Evolutionary conservation across 257 asterid species (phyloP), one percentile per base, ranked within the genome.

Genomic region (Solanum habrochaites): DNA sequence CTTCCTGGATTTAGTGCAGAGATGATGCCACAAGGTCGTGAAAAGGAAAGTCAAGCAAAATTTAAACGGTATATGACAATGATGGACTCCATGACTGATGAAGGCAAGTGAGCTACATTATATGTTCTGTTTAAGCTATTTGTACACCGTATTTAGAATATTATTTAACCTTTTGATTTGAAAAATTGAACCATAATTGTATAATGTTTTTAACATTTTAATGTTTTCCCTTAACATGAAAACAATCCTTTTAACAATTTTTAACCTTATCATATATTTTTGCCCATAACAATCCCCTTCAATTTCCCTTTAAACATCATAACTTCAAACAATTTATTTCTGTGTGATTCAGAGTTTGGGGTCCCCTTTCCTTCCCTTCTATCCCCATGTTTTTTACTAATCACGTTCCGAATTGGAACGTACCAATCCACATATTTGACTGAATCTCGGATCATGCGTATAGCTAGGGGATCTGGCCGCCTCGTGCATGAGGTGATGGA

Each of bases 351-450:
- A n/a, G n/a, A n/a, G n/a, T n/a, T n/a, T n/a, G n/a, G n/a, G n/a
- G n/a, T n/a, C n/a, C n/a, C n/a, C n/a, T n/a, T n/a, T n/a, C n/a
- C n/a, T n/a, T n/a, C n/a, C n/a, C n/a, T n/a, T n/a, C n/a, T n/a
- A n/a, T n/a, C n/a, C n/a, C n/a, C n/a, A n/a, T n/a, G n/a, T n/a
- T n/a, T n/a, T n/a, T n/a, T n/a, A n/a, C n/a, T n/a, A n/a, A n/a
- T n/a, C n/a, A n/a, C n/a, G n/a, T n/a, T n/a, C 94, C 95, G 99
- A 97, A 92, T 88, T 97, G 97, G 98, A 95, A 89, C 94, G 98
- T 88, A 82, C 98, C 66, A 97, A 94, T 58, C 97, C 97, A 3
- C 95, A 97, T 90, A 88, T 97, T 60, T 97, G 93, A 97, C 90
- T 25, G 98, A 95, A 64, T 97, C 98, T 9, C 93, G 98, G 78